Base-by-base conservation (phyloP, 805 yeast species). In the Candida ulmi region DNA sequence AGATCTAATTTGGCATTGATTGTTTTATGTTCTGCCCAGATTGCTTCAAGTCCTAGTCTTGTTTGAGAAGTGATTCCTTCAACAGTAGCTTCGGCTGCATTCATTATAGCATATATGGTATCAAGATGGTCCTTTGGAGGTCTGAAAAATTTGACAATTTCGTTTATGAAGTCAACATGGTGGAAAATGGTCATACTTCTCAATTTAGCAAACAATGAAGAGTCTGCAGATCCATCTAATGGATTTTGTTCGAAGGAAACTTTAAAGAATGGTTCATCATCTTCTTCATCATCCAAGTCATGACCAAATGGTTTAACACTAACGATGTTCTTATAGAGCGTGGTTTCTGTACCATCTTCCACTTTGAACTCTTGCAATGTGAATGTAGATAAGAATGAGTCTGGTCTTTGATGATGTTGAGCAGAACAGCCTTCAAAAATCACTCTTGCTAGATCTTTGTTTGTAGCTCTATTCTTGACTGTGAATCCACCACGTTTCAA, bases 11-110 rank as follows among this genome's bases (percentile, higher is more conserved):
- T 79, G 19, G 88, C 75, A 54, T 88, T 82, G 41, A 88, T 62
- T 0, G 98, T 91, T 57, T 88, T 90, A 62, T 93, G 99, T 52
- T 91, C 96, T 45, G 88, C 95, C 50, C 95, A 70, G 0, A 96
- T 93, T 48, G 93, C 88, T 62, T 91, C 95, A 17, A 93, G 70
- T 0, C 98, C 98, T 45, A 93, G 72, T 52, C 96, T 70, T 0
- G 98, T 93, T 57, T 88, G 96, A 19, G 80, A 70, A 0, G 97
- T 81, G 46, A 93, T 68, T 2, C 95, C 97, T 54, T 88, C 96
- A 42, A 93, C 83, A 0, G 96, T 90, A 0, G 90, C 86, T 45
- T 90, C 96, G 0, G 99, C 99, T 1, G 96, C 98, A 59, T 78
- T 82, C 77, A 93, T 77, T 19, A 95, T 76, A 9, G 93, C 93